Conservation (phyloP, 1,139 yeast species). For the Maudiozyma humilis region DNA sequence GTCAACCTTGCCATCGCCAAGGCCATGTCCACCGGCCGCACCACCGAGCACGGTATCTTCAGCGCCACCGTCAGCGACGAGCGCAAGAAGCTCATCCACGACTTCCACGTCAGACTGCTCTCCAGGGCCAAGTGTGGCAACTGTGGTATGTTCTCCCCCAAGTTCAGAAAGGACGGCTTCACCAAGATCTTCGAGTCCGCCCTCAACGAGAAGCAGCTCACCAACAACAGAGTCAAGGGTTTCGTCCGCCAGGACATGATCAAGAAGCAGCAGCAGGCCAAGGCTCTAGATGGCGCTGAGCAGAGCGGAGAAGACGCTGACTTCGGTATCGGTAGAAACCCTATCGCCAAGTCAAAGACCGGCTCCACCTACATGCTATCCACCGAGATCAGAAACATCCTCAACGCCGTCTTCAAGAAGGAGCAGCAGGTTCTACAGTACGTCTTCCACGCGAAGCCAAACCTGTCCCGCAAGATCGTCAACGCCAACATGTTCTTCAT, state of each 20-base stretch:
- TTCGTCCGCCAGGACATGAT: constrained; percentile 65
- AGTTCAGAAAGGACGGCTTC: constrained; percentile 90
- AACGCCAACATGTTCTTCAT: constrained; percentile 86
- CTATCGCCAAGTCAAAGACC: constrained; percentile 47
- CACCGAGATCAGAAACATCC: constrained; percentile 73
- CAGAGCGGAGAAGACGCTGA: constrained; percentile 29
- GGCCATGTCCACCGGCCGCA: constrained; percentile 74
- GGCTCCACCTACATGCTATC: constrained; percentile 82
- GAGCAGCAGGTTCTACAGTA: constrained; percentile 58
- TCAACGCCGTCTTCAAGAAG: constrained; percentile 62
- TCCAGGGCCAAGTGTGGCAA: constrained; percentile 85
- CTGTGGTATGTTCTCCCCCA: constrained; percentile 92
- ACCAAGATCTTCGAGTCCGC: constrained; percentile 87
- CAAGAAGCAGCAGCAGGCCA: constrained; percentile 32
- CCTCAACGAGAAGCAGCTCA: constrained; percentile 67
- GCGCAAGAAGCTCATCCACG: constrained; percentile 67
- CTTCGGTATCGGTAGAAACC: constrained; percentile 29
- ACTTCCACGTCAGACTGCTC: constrained; percentile 63
- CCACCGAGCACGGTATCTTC: constrained; percentile 56
- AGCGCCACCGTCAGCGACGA: constrained; percentile 85
- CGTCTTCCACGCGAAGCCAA: constrained; percentile 74
- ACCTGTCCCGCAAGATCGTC: constrained; percentile 39
- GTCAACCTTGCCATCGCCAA: constrained; percentile 62
- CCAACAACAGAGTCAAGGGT: constrained; percentile 79
- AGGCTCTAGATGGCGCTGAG: constrained; percentile 23